Conservation (phyloP, 2,329 filamentous ascomycete species). For the Colletotrichum scovillei region DNA sequence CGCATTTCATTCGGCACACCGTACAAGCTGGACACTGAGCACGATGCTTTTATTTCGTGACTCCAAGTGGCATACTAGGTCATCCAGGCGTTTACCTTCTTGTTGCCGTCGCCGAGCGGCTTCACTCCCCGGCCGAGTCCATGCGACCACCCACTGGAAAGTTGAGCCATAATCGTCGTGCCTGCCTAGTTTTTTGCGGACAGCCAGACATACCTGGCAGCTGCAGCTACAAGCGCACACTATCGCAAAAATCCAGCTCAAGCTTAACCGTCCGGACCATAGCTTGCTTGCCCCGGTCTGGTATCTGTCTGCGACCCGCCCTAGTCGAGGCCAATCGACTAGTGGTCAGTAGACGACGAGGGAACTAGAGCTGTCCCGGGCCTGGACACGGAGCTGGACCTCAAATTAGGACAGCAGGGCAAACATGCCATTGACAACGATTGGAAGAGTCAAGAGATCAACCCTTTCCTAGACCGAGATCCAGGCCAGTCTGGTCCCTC, state of each 20-base stretch:
- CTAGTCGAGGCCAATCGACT: not conserved
- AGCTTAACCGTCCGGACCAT: not conserved
- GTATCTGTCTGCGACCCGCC: conserved; percentile 21
- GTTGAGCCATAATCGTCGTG: not conserved
- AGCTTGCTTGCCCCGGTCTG: conserved; percentile 11
- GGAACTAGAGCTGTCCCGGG: conserved; percentile 8
- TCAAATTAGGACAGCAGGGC: conserved; percentile 14
- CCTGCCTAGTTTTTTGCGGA: not conserved
- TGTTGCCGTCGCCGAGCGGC: conserved; percentile 1
- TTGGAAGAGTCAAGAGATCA: not conserved
- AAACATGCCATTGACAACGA: conserved; percentile 11
- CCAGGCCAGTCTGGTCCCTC: conserved; percentile 17
- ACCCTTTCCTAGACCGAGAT: conserved; percentile 14
- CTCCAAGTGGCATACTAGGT: not conserved
- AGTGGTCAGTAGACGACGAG: conserved; percentile 16
- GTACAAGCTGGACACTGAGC: not conserved
- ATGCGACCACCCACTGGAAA: conserved; percentile 3
- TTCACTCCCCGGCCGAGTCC: not conserved
- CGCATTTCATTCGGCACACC: not conserved
- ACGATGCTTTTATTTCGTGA: not conserved
- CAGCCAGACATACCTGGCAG: conserved; percentile 2
- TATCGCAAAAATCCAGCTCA: not conserved
- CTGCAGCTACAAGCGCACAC: not conserved
- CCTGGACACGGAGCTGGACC: conserved; percentile 9
- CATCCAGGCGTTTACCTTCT: not conserved